phyloP scores from a whole-genome alignment of 805 yeast species.

The Jamesozyma hellenica region DNA sequence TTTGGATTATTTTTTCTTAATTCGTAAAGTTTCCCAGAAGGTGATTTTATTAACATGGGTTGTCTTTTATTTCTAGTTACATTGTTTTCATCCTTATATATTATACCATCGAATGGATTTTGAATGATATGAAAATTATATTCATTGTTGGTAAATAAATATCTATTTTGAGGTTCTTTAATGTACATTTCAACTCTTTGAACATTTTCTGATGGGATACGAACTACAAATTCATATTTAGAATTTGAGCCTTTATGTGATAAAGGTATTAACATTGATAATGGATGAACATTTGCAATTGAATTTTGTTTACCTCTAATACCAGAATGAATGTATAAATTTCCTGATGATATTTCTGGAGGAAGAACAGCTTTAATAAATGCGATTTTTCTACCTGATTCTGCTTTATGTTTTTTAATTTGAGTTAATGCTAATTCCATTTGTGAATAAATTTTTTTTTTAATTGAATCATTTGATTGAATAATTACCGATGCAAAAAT shows the following conservation, averaged over 20 bases:
- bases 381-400: slow-evolving; percentile 45
- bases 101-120: slow-evolving; percentile 46
- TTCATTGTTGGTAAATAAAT: slow-evolving; percentile 44
- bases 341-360: slow-evolving; percentile 54
- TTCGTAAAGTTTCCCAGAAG: slow-evolving; percentile 68
- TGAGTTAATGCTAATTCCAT: slow-evolving; percentile 62
- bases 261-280: slow-evolving; percentile 65
- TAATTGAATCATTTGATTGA: slow-evolving; percentile 29
- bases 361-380: slow-evolving; percentile 79
- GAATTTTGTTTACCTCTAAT: slow-evolving; percentile 48
- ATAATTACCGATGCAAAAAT: slow-evolving; percentile 46
- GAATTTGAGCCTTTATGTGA: slow-evolving; percentile 56
- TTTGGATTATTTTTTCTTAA: slow-evolving; percentile 41
- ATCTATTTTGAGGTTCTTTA: slow-evolving; percentile 70
- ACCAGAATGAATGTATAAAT: slow-evolving; percentile 66
- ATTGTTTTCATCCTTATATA: slow-evolving; percentile 13
- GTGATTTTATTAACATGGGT: slow-evolving; percentile 67
- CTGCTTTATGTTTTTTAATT: slow-evolving; percentile 51
- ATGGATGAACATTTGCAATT: slow-evolving; percentile 50
- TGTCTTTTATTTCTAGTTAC: slow-evolving; percentile 32
- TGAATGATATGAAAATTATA: slow-evolving; percentile 59
- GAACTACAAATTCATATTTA: slow-evolving; percentile 55
- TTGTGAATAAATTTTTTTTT: slow-evolving; percentile 10
- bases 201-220: slow-evolving; percentile 62
- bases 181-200: slow-evolving; percentile 70